Base-by-base conservation (phyloP, 495 filamentous ascomycete species). In the Geoglossum glabrum region DNA sequence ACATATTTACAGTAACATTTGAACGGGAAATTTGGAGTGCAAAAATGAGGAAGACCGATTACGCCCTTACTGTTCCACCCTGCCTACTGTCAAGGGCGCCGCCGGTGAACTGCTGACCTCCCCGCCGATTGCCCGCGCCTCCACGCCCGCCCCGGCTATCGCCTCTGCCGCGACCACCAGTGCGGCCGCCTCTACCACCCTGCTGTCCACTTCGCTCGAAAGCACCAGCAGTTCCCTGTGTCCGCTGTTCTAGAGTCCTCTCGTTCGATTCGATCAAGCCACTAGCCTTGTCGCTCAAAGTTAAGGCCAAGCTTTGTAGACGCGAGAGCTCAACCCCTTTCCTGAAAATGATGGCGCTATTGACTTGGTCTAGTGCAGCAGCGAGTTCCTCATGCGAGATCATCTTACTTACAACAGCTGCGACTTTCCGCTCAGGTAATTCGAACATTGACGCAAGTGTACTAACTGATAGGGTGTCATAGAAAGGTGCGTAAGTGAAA, bases 401-500 rank as follows among this genome's bases (percentile, higher is more conserved):
- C 92, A 99, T 99, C 73, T 93, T 94, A 78, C 86, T 90, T 67
- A 99, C 82, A 59, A 99, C 79, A n/a, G 92, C 87, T 11, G 83
- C 74, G 33, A 95, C 90, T 76, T 95, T 97, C 71, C 83, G 82
- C 62, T 84, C 76, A 33, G 85, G 75, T 3, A 99, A 83, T 67
- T 97, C 90, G 71, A 99, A 99, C 92, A 99, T 97, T 55, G 74
- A 78, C 50, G 87, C 83, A 56, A 99, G 77, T 1, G 87, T 88
- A 60, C 74, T 72, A 66, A 97, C 75, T 60, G 87, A 82, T 55
- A 99, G 80, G 34, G 92, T 99, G 71, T 97, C 92, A 74, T 99
- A 99, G 78, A 90, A 99, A 54, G 92, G 92, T 45, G 92, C 92
- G 70, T 99, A 99, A 56, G 92, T 99, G 79, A 99, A 97, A 64